Evolutionary conservation across 805 yeast genomes (phyloP), one percentile per base, ranked within the genome.

Genomic region (Saccharomycopsis microspora): DNA sequence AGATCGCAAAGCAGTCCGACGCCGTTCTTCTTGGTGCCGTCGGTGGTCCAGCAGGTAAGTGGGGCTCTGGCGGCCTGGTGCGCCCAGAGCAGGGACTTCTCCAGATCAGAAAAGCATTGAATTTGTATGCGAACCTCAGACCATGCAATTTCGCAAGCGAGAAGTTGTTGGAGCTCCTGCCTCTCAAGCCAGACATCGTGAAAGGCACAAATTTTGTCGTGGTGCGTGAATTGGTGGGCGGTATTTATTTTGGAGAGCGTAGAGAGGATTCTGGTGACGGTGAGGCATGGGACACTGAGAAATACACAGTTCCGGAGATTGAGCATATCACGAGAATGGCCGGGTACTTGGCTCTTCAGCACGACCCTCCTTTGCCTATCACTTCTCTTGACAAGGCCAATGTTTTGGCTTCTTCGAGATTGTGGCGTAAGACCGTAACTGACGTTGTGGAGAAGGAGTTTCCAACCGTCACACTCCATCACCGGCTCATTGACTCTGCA

Each of bases 301-400:
- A 85, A 53, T 93, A 93, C 68, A 71, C 90, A 32, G 95, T 89
- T 33, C 77, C 84, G 37, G 98, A 93, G 69, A 95, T 93, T 48
- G 82, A 88, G 64, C 80, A 98, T 65, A 88, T 93, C 67, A 87
- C 97, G 39, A 77, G 97, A 67, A 90, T 93, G 97, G 98, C 97
- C 46, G 97, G 95, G 3, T 93, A 86, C 68, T 69, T 93, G 71
- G 97, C 98, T 34, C 73, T 87, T 58, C 98, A 93, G 69, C 82
- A 78, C 60, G 74, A 79, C 62, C 98, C 98, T 45, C 98, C 98
- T 37, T 72, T 82, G 61, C 97, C 97, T 46, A 75, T 93, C 50
- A 88, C 96, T 95, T 86, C 96, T 28, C 72, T 93, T 57, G 98
- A 93, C 66, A 93, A 93, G 74, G 98, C 98, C 50, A 93, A 93